Base-by-base conservation (phyloP, 208 protist species). In the Leishmania martiniquensis region DNA sequence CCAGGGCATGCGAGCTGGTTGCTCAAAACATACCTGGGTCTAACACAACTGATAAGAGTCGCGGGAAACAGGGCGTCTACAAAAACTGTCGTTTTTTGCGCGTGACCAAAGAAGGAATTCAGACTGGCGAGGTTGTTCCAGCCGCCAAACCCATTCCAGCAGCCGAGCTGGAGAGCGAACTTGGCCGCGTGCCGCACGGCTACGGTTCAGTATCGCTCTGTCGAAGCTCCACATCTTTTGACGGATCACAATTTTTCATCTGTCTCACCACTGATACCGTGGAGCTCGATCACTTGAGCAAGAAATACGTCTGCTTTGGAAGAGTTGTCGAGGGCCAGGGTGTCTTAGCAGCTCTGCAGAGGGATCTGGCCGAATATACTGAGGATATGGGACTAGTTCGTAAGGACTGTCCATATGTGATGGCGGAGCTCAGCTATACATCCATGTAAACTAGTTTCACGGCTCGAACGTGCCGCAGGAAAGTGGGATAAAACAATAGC, bases 171-270 rank as follows among this genome's bases (percentile, higher is more conserved):
- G 93, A 97, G 42, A 72, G 49, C 20, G 93, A 97, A 80, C 60
- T 95, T 22, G 90, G 89, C 39, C 78, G 79, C 25, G 45, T 93
- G 65, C 80, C 78, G 15, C 90, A 93, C 77, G 77, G 75, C 12
- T 54, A 89, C 25, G 91, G 91, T 20, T 81, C 91, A 44, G 39
- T 96, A 66, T 95, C 91, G 2, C 68, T 96, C 29, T 96, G 93
- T 81, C 81, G 91, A 13, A 89, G 84, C 44, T 81, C 83, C 12
- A 76, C 37, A 51, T 59, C 55, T 25, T 91, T 93, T 78, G 93
- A 97, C 66, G 86, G 86, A 4, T 91, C 87, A 1, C 82, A 90
- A 60, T 96, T 97, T 85, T 96, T 97, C 77, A 87, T 97, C 47
- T 95, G 91, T 78, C 70, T 97, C 49, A 96, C 91, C 2, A 82